phyloP scores from a whole-genome alignment of 2,329 filamentous ascomycete genomes.

The Hypoxylon rubiginosum region DNA sequence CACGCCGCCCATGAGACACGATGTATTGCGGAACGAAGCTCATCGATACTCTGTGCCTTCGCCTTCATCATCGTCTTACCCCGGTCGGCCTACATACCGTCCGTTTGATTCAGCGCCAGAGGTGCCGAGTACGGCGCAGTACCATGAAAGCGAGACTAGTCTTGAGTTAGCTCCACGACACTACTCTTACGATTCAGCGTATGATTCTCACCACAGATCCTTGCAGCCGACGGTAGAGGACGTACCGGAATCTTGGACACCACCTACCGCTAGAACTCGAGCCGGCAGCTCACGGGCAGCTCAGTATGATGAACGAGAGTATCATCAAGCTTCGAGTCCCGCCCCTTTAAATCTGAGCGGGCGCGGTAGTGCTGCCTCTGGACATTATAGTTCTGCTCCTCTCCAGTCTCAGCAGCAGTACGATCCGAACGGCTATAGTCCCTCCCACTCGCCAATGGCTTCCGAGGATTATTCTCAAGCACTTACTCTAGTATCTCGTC shows the following conservation, averaged over 20 bases:
- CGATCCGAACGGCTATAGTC: constrained; percentile 49
- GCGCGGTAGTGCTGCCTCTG: constrained; percentile 52
- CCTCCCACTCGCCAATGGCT: constrained; percentile 52
- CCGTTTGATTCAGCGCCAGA: constrained; percentile 64
- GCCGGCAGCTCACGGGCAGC: constrained; percentile 44
- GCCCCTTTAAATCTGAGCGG: constrained; percentile 61
- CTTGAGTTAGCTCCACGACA: constrained; percentile 59
- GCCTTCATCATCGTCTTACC: constrained; percentile 60
- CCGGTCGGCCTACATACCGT: constrained; percentile 67
- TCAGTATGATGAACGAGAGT: constrained; percentile 57
- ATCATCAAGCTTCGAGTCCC: constrained; percentile 57
- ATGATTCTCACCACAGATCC: constrained; percentile 62
- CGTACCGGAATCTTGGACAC: constrained; percentile 66
- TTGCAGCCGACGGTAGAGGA: constrained; percentile 76
- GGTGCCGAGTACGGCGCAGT: constrained; percentile 50
- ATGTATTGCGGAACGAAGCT: constrained; percentile 69
- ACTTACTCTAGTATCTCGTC: constrained; percentile 44
- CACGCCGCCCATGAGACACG: constrained; percentile 67
- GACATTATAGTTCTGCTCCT: constrained; percentile 49
- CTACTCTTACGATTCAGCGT: constrained; percentile 64
- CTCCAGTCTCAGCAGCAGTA: constrained; percentile 48
- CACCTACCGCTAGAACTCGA: constrained; percentile 47
- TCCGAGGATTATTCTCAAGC: constrained; percentile 54
- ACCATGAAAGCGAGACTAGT: constrained; percentile 53
- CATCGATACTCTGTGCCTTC: constrained; percentile 63